Evolutionary conservation across 352 stramenopile species (phyloP).

Genomic region (Phytopythium helicoides): DNA sequence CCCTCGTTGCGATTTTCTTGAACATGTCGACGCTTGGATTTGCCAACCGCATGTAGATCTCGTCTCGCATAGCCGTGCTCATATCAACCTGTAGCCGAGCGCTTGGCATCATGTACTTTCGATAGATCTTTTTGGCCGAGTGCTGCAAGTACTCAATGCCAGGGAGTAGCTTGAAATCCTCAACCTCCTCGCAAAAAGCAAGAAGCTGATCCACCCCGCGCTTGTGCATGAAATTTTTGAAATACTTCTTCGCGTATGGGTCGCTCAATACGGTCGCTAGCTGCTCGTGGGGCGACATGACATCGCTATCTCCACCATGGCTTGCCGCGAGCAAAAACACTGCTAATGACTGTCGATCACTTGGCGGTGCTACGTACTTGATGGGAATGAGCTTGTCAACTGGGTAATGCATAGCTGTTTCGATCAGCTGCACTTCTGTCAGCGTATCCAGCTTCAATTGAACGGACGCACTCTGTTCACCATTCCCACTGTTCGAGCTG

Average conservation of each 20-base stretch:
- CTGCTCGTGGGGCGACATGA: constrained; percentile 45
- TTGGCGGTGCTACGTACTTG: constrained; percentile 15
- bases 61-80: constrained; percentile 75
- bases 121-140: constrained; percentile 83
- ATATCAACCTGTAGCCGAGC: constrained; percentile 84
- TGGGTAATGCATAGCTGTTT: constrained; percentile 67
- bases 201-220: constrained; percentile 61
- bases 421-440: constrained; percentile 72
- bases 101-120: constrained; percentile 78
- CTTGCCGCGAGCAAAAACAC: constrained; percentile 11
- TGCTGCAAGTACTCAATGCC: constrained; percentile 85
- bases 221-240: constrained; percentile 73
- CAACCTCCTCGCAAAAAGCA: constrained; percentile 74
- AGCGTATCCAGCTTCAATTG: constrained; percentile 56
- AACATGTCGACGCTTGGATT: constrained; percentile 86
- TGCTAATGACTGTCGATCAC: constrained; percentile 10
- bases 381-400: constrained; percentile 72
- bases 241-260: constrained; percentile 67
- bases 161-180: constrained; percentile 75
- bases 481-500: neutral
- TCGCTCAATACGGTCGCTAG: constrained; percentile 50
- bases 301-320: constrained; percentile 19
- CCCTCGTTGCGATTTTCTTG: constrained; percentile 64
- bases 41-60: constrained; percentile 58
- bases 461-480: constrained; percentile 43